Evolutionary conservation across 805 yeast species (phyloP).

Genomic region (Candida corydali): DNA sequence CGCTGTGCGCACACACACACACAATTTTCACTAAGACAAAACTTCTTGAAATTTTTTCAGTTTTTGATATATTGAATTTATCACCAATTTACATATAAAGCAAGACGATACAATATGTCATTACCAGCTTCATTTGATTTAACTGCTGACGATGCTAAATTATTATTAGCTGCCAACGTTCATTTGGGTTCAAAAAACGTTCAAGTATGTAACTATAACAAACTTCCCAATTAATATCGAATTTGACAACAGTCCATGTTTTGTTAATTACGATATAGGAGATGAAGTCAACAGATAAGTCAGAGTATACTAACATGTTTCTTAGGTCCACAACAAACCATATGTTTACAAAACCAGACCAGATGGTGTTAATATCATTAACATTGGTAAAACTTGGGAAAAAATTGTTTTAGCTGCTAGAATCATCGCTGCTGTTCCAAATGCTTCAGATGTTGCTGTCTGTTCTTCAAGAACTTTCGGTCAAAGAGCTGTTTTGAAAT

Average conservation of each 20-base stretch:
- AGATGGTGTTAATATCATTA: slow-evolving; percentile 98
- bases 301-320: slow-evolving; percentile 4
- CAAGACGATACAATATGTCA: slow-evolving; percentile 48
- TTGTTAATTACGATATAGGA: too few relatives aligned
- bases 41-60: slow-evolving; percentile 6
- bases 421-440: slow-evolving; percentile 99
- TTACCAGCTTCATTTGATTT: slow-evolving; percentile 86
- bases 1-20: background rate
- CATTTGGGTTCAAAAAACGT: slow-evolving; percentile 99
- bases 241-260: too few relatives aligned
- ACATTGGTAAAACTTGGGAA: slow-evolving; percentile 99
- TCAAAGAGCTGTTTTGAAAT: slow-evolving; percentile 99
- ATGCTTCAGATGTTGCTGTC: slow-evolving; percentile 97
- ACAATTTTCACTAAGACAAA: slow-evolving; percentile 4
- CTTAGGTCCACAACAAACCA: slow-evolving; percentile 90
- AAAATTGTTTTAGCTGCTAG: slow-evolving; percentile 99
- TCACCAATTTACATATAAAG: slow-evolving; percentile 1
- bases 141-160: slow-evolving; percentile 98
- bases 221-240: too few relatives aligned
- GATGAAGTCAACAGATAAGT: background rate
- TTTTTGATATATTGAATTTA: slow-evolving; percentile 5
- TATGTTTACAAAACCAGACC: slow-evolving; percentile 98
- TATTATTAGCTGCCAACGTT: slow-evolving; percentile 98
- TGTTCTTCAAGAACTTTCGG: slow-evolving; percentile 99
- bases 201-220: slow-evolving; percentile 65